Percentiles rank a stretch among this genome's conserved stretches.
phyloP scores from a whole-genome alignment of 352 stramenopile species.

The Aphanomyces stellatus region DNA sequence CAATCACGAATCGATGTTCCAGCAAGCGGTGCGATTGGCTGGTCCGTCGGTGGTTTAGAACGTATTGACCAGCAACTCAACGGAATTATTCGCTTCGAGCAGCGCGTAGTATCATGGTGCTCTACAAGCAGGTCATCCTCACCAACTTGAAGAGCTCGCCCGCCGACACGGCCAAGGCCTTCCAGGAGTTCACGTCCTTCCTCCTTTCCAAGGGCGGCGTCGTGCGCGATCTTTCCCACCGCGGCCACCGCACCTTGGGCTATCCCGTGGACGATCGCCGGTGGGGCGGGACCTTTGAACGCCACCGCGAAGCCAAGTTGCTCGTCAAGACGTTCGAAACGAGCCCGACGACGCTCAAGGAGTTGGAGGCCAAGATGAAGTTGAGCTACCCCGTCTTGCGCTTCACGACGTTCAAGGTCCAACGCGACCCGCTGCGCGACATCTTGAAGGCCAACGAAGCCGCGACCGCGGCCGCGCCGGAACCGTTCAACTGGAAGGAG shows the following conservation, averaged over 20 bases:
- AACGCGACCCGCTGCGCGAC: conserved; percentile 52
- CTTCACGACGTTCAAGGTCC: conserved; percentile 83
- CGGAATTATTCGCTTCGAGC: background rate
- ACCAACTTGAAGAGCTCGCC: conserved; percentile 83
- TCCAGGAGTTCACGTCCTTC: conserved; percentile 69
- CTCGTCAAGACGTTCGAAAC: conserved; percentile 83
- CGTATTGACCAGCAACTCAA: background rate
- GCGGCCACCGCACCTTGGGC: conserved; percentile 69
- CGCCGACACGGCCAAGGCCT: conserved; percentile 71
- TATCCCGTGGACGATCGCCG: conserved; percentile 80
- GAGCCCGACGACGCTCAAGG: conserved; percentile 50
- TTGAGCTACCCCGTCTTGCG: conserved; percentile 77
- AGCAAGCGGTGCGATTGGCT: no score
- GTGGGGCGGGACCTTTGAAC: conserved; percentile 75
- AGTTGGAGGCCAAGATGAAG: conserved; percentile 77
- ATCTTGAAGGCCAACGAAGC: conserved; percentile 39
- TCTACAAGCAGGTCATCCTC: conserved; percentile 85
- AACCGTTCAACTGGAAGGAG: conserved; percentile 17
- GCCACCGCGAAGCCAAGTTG: conserved; percentile 79
- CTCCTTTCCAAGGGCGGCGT: conserved; percentile 62
- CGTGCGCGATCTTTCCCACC: conserved; percentile 68
- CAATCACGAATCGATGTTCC: no score
- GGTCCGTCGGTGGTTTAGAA: conserved; percentile 8
- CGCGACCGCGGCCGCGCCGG: background rate
- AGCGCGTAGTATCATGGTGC: conserved; percentile 44